Evolutionary conservation across 2,329 filamentous ascomycete genomes (phyloP).

Genomic region (Hypoxylon sp.): DNA sequence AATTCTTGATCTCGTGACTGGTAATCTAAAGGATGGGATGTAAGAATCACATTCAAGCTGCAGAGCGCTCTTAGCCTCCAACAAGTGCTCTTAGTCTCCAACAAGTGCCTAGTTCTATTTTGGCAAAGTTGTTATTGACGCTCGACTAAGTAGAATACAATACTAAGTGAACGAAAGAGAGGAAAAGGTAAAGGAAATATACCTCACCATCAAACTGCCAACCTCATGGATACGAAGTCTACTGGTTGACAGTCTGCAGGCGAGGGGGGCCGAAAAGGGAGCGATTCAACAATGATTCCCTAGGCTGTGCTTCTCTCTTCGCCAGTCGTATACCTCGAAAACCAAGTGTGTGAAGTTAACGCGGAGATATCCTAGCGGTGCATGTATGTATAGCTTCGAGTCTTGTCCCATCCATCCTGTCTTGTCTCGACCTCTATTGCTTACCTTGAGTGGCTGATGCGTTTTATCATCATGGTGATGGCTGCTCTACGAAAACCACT

Average conservation of each 20-base stretch:
- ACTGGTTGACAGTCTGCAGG: constrained; percentile 82
- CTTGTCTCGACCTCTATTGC: too few species aligned
- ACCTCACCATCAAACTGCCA: constrained; percentile 86
- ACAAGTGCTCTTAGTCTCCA: too few species aligned
- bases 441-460: background rate
- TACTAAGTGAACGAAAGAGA: too few species aligned
- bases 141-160: too few species aligned
- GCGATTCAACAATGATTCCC: constrained; percentile 57
- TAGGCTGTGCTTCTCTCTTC: constrained; percentile 71
- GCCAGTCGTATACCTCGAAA: constrained; percentile 94
- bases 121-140: too few species aligned
- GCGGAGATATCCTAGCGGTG: constrained; percentile 88
- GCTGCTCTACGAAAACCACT: constrained; percentile 9
- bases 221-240: constrained; percentile 66
- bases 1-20: too few species aligned
- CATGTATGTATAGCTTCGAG: too few species aligned
- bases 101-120: too few species aligned
- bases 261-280: constrained; percentile 63
- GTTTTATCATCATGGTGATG: background rate
- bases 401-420: background rate
- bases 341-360: constrained; percentile 76
- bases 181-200: constrained; percentile 59
- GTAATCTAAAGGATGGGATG: too few species aligned
- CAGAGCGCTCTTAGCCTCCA: too few species aligned
- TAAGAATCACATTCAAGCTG: too few species aligned